Evolutionary conservation across 495 filamentous ascomycete species (phyloP).

Genomic region (Podospora pseudocomata): DNA sequence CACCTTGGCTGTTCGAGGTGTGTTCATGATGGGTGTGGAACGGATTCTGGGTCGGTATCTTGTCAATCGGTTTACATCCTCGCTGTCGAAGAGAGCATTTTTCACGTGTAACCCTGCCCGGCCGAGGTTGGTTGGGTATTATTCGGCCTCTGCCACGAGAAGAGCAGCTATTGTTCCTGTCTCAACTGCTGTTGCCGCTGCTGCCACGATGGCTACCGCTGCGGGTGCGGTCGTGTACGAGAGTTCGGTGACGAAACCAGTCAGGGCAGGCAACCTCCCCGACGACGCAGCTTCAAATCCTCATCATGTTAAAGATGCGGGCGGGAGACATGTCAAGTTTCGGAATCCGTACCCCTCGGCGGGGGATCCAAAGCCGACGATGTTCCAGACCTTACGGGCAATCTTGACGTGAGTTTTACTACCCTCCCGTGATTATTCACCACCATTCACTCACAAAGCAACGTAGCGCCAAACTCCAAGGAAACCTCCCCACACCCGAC

Average conservation of each 20-base stretch:
- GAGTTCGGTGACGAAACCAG: slow-evolving; percentile 25
- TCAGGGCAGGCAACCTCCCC: slow-evolving; percentile 15
- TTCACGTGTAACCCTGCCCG: not conserved
- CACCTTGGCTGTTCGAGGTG: not conserved
- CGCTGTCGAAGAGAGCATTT: not conserved
- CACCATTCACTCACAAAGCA: not conserved
- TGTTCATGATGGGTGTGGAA: not conserved
- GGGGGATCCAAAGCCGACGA: not conserved
- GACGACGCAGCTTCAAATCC: slow-evolving; percentile 26
- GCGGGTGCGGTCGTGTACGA: slow-evolving; percentile 11
- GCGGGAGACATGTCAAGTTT: slow-evolving; percentile 35
- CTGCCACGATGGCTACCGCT: not conserved
- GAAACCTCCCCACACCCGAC: slow-evolving; percentile 61
- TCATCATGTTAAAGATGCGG: slow-evolving; percentile 36
- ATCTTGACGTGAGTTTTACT: slow-evolving; percentile 14
- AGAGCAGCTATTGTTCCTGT: slow-evolving; percentile 6
- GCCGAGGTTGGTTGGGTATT: not conserved
- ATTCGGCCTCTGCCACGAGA: not conserved
- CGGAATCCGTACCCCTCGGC: slow-evolving; percentile 36
- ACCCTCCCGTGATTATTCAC: too few relatives aligned
- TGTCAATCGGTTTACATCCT: not conserved
- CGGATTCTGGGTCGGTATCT: not conserved
- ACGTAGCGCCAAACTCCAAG: slow-evolving; percentile 55
- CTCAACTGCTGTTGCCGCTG: slow-evolving; percentile 14
- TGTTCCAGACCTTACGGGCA: slow-evolving; percentile 1